Percentiles rank a stretch among this genome's conserved stretches.
Evolutionary conservation across 1,139 yeast species (phyloP).

Genomic region (Meyerozyma smithsonii): DNA sequence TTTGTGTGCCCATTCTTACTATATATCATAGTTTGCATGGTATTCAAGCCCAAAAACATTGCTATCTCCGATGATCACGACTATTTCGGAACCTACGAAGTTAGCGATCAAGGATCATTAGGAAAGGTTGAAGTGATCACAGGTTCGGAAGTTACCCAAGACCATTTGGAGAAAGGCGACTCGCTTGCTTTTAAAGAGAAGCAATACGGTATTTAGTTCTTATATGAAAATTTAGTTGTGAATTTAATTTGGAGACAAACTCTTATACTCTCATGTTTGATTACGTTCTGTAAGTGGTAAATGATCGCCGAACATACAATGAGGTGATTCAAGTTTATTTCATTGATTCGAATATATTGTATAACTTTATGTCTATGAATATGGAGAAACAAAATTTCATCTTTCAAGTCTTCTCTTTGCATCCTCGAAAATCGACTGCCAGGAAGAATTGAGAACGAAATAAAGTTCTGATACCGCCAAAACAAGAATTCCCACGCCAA

Average conservation of each 20-base stretch:
- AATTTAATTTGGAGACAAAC: too few species aligned
- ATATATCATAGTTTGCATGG: constrained; percentile 27
- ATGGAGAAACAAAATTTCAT: not conserved
- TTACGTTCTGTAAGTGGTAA: too few species aligned
- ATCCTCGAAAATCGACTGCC: constrained; percentile 9
- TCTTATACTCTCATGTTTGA: too few species aligned
- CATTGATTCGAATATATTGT: not conserved
- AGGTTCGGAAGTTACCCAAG: not conserved
- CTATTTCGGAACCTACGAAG: constrained; percentile 17
- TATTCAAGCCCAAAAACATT: constrained; percentile 31
- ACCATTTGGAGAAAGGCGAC: too few species aligned
- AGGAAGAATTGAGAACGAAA: constrained; percentile 7
- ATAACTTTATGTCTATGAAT: not conserved
- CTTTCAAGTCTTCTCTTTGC: constrained; percentile 8
- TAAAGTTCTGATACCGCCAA: constrained; percentile 12
- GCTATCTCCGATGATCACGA: constrained; percentile 32
- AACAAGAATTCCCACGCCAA: constrained; percentile 11
- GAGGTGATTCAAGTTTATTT: not conserved
- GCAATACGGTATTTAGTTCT: not conserved
- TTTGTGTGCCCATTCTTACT: constrained; percentile 34
- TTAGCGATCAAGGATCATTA: not conserved
- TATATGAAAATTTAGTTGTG: too few species aligned
- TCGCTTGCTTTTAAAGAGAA: not conserved
- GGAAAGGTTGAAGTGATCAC: not conserved
- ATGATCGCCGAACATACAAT: too few species aligned